A percentile compares a stretch with the other conserved stretches of the same genome.
Conservation (phyloP, 1,284 basidiomycete genomes). For the Hymenochaete sp. region DNA sequence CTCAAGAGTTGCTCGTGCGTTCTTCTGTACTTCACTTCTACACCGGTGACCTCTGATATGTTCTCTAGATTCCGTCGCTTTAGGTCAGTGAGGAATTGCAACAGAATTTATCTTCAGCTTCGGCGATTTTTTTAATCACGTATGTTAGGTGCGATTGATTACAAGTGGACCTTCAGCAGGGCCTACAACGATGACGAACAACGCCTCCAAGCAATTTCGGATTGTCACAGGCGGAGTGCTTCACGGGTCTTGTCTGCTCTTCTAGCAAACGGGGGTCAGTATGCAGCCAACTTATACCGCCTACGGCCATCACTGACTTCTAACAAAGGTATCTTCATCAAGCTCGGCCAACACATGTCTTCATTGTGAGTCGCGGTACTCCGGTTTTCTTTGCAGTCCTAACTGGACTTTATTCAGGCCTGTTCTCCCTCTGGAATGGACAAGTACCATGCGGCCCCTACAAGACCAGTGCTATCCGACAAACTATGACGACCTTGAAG, state of each 20-base stretch:
- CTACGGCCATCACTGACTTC: neutral
- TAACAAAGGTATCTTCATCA: slow-evolving; percentile 74
- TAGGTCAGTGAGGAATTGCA: slow-evolving; percentile 22
- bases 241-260: slow-evolving; percentile 69
- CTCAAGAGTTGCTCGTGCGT: slow-evolving; percentile 56
- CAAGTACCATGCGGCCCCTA: slow-evolving; percentile 54
- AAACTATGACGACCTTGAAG: slow-evolving; percentile 58
- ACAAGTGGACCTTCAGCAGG: slow-evolving; percentile 69
- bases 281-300: neutral
- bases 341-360: slow-evolving; percentile 85
- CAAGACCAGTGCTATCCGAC: slow-evolving; percentile 85
- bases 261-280: slow-evolving; percentile 76
- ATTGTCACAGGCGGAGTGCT: slow-evolving; percentile 79
- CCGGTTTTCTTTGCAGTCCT: neutral
- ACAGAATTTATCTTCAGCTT: neutral
- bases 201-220: slow-evolving; percentile 51
- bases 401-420: slow-evolving; percentile 25
- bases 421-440: slow-evolving; percentile 80
- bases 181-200: slow-evolving; percentile 50
- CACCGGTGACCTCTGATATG: neutral
- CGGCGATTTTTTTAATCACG: neutral
- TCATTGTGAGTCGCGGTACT: slow-evolving; percentile 40
- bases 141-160: slow-evolving; percentile 57
- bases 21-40: slow-evolving; percentile 2
- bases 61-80: slow-evolving; percentile 28